Evolutionary conservation across 129 eudicot genomes (phyloP), one percentile per base, ranked within the genome.

Genomic region (Lonicera japonica): DNA sequence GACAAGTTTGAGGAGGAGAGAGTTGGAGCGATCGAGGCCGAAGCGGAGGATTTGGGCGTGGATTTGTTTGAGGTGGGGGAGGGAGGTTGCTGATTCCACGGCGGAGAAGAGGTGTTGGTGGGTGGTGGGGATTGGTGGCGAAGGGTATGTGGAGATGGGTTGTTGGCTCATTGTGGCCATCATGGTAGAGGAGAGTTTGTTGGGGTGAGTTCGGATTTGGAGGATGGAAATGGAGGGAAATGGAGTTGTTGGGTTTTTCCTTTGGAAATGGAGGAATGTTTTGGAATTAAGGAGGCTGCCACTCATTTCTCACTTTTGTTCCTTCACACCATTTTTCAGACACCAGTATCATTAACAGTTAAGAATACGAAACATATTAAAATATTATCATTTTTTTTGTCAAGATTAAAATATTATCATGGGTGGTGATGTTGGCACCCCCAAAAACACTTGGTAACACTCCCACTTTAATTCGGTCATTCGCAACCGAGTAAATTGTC

Each of bases 1-100:
- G 22, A 71, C 39, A 24, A 79, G 83, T 46, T 75, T 70, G 58
- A 68, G 50, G 70, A 78, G 71, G 76, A 70, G 71, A 36, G 77
- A 74, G 51, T 70, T 67, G 62, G 81, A 74, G 54, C 60, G 73
- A 34, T 63, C 66, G 51, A 67, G 72, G 55, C 70, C 66, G 25
- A 48, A 67, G 13, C 67, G 74, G 71, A 85, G 72, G 78, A 85
- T 75, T 62, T 75, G 84, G 70, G 92, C 64, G 38, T 81, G 92
- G 68, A 75, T 61, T 78, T 81, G 88, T 70, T 85, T 82, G 61
- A 85, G 74, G 56, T 78, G 88, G 18, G 80, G 54, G 64, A 85
- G 72, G 58, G 87, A 78, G 43, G 79, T 21, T 51, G 86, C 65
- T 29, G 78, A 14, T 43, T 76, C 54, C 16, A 79, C 40, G 65